Conservation (phyloP, 176 grass and related monocot species). For the Avena insularis region DNA sequence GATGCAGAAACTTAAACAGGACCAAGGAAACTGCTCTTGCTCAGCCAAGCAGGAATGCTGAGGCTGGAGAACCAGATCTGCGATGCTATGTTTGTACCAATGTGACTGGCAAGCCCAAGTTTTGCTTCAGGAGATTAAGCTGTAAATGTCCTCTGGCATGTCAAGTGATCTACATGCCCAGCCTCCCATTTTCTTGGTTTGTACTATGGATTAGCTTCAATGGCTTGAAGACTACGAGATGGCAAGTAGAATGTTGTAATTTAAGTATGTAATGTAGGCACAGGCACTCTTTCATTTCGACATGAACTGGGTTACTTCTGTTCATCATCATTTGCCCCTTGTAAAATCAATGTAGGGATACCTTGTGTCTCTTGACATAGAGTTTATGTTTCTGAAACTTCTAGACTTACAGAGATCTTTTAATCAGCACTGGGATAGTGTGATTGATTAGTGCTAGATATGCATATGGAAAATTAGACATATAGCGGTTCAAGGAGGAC, state of each 20-base stretch:
- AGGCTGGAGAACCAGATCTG: constrained; percentile 27
- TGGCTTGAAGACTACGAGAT: constrained; percentile 34
- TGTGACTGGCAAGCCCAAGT: constrained; percentile 9
- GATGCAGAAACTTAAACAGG: constrained; percentile 79
- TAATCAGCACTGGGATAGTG: neutral
- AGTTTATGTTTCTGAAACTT: neutral
- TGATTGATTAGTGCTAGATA: neutral
- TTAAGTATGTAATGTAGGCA: constrained; percentile 24
- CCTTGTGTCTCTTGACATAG: neutral
- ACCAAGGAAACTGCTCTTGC: constrained; percentile 76
- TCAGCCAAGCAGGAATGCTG: constrained; percentile 42
- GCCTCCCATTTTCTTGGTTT: neutral
- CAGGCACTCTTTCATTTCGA: constrained; percentile 40
- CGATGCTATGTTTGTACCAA: constrained; percentile 10
- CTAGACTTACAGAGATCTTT: neutral
- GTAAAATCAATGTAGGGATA: constrained; percentile 29
- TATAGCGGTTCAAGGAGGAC: neutral
- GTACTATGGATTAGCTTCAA: constrained; percentile 28
- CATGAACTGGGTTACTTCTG: constrained; percentile 31
- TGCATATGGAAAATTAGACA: neutral
- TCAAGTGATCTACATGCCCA: neutral
- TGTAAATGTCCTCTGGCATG: constrained; percentile 14
- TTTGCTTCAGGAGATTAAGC: constrained; percentile 36
- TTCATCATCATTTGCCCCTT: neutral
- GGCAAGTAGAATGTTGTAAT: constrained; percentile 37